Evolutionary conservation across 306 rosid genomes (phyloP).

Genomic region (Betula pendula): DNA sequence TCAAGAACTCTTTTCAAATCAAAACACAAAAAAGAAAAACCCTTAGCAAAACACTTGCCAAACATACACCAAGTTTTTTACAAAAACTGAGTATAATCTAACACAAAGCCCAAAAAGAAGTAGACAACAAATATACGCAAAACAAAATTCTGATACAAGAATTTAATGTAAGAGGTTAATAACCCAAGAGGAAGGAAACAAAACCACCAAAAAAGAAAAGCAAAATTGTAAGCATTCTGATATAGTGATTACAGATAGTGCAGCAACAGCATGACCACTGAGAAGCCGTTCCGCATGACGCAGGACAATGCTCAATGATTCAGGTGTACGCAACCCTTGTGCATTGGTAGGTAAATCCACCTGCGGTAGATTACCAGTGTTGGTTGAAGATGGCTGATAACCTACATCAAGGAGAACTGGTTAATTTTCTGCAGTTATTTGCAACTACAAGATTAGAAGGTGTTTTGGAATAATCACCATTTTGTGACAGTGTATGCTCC

Average conservation of each 20-base stretch:
- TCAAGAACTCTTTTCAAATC: too few species aligned
- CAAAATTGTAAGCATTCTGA: conserved; percentile 15
- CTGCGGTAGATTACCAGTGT: conserved; percentile 45
- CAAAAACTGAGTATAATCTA: not conserved
- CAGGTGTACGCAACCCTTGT: conserved; percentile 80
- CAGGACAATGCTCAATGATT: conserved; percentile 75
- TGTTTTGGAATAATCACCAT: conserved; percentile 43
- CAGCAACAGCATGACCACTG: conserved; percentile 66
- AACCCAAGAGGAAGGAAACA: conserved; percentile 8
- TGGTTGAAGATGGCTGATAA: conserved; percentile 45
- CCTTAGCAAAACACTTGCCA: too few species aligned
- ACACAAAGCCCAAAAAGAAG: not conserved
- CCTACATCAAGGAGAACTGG: conserved; percentile 42
- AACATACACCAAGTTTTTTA: not conserved
- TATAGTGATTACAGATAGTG: conserved; percentile 72
- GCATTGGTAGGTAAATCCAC: conserved; percentile 73
- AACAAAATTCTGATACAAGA: not conserved
- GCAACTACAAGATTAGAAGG: conserved; percentile 15
- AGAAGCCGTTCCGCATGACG: conserved; percentile 72
- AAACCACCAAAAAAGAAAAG: conserved; percentile 3
- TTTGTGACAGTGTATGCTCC: conserved; percentile 71
- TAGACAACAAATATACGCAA: not conserved
- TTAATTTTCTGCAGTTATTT: conserved; percentile 17
- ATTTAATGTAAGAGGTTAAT: not conserved
- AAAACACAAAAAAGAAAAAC: too few species aligned